Evolutionary conservation across 768 basidiomycete genomes (phyloP).

Genomic region (Clitopilus passeckerianus): DNA sequence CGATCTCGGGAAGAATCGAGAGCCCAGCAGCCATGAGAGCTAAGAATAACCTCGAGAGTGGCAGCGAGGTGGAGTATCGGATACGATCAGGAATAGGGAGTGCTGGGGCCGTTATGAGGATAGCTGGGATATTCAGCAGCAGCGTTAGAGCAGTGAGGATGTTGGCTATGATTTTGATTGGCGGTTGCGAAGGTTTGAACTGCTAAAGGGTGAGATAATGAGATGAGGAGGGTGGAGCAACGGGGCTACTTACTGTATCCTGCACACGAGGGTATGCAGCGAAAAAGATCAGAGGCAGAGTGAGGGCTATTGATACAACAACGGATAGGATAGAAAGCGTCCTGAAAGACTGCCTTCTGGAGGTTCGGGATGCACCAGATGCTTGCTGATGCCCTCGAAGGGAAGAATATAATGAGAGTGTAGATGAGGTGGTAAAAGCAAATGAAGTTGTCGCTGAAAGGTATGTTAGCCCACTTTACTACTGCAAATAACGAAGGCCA

Average conservation of each 20-base stretch:
- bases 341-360: slow-evolving; percentile 52
- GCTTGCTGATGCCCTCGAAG: slow-evolving; percentile 39
- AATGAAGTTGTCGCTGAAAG: slow-evolving; percentile 59
- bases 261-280: slow-evolving; percentile 37
- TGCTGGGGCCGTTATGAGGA: slow-evolving; percentile 52
- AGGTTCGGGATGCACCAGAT: slow-evolving; percentile 35
- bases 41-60: slow-evolving; percentile 40
- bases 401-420: slow-evolving; percentile 62
- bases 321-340: slow-evolving; percentile 49
- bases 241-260: slow-evolving; percentile 25
- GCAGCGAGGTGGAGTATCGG: slow-evolving; percentile 35
- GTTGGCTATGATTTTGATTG: slow-evolving; percentile 29
- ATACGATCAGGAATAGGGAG: slow-evolving; percentile 41
- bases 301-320: slow-evolving; percentile 39
- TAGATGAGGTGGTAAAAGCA: slow-evolving; percentile 59
- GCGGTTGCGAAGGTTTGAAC: slow-evolving; percentile 4
- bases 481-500: not conserved
- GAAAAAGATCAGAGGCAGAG: slow-evolving; percentile 56
- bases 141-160: slow-evolving; percentile 48
- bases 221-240: slow-evolving; percentile 1
- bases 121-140: slow-evolving; percentile 51
- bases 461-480: too few species aligned
- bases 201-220: slow-evolving; percentile 1
- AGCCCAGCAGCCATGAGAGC: slow-evolving; percentile 37
- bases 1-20: slow-evolving; percentile 35